Percentiles rank a stretch among this genome's conserved stretches.
Conservation (phyloP, 305 asterid species). For the Stenogyne calaminthoides region DNA sequence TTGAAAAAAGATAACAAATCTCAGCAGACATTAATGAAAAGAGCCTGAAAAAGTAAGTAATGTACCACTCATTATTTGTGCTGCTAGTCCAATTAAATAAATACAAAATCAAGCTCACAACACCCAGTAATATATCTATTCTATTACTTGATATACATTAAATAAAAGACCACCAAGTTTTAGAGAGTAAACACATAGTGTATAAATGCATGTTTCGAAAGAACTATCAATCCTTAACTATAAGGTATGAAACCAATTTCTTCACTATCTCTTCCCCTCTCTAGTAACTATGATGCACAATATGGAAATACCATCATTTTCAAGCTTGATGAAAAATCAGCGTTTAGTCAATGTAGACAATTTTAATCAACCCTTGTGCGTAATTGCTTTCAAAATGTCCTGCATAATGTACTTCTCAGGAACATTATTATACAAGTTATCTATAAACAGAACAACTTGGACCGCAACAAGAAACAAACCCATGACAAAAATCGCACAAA, state of each 20-base stretch:
- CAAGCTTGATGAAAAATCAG: constrained; percentile 11
- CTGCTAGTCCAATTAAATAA: background rate
- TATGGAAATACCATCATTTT: background rate
- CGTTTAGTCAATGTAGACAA: background rate
- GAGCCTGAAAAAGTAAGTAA: background rate
- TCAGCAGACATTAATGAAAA: background rate
- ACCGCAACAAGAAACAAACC: background rate
- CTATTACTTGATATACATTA: background rate
- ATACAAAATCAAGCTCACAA: constrained; percentile 1
- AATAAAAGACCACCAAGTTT: background rate
- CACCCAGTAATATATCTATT: background rate
- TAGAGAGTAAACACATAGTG: background rate
- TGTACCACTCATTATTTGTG: background rate
- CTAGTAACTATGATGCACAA: background rate
- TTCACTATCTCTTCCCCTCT: background rate
- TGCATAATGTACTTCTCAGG: background rate
- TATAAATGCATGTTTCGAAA: background rate
- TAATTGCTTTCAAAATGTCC: background rate
- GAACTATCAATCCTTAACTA: background rate
- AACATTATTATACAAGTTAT: background rate
- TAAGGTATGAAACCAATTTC: background rate
- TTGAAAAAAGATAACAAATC: constrained; percentile 33
- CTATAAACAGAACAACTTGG: background rate
- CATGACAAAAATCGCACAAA: background rate
- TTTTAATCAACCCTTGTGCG: background rate